Base-by-base conservation (phyloP, 257 asterid genomes). In the Anisodus tanguticus region DNA sequence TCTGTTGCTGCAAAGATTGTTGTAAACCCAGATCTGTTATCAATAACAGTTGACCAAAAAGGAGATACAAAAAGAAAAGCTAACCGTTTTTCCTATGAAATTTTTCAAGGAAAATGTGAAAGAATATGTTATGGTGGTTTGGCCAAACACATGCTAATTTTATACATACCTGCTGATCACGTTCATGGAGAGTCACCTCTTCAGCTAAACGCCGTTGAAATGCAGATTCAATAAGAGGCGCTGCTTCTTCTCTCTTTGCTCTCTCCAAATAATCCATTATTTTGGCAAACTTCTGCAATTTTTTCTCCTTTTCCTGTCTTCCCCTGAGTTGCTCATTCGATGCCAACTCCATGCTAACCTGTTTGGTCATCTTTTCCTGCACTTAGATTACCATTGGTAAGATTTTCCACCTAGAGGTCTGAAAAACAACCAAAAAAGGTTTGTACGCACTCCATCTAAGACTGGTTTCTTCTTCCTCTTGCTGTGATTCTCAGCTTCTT, bases 221-320 rank as follows among this genome's bases (percentile, higher is more conserved):
- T 17, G 87, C 88, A 74, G 90, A 85, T 47, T 85, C 86, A 80
- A 87, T 85, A 57, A 87, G 67, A 72, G 87, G 82, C 2, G 90
- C 80, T 81, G 87, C 83, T 79, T 89, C 89, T 81, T 89, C 91
- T 82, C 91, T 87, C 77, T 83, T 89, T 9, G 91, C 91, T 82
- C 91, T 89, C 66, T 89, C 91, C 83, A 87, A 55, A 77, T 89
- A 67, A 83, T 89, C 91, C 91, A 87, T 87, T 59, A 86, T 85
- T 60, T 86, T 87, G 12, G 83, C 86, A 70, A 80, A 68, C 72
- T 89, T 87, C 66, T 85, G 91, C 54, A 94, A 79, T 83, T 90
- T 92, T 76, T 93, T 94, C 92, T 95, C 98, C 98, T 89, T 93
- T 81, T 92, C 97, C 83, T 90, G 94, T 86, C 92, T 94, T 89